phyloP scores from a whole-genome alignment of 805 yeast species.

The Teunomyces tritomae region DNA sequence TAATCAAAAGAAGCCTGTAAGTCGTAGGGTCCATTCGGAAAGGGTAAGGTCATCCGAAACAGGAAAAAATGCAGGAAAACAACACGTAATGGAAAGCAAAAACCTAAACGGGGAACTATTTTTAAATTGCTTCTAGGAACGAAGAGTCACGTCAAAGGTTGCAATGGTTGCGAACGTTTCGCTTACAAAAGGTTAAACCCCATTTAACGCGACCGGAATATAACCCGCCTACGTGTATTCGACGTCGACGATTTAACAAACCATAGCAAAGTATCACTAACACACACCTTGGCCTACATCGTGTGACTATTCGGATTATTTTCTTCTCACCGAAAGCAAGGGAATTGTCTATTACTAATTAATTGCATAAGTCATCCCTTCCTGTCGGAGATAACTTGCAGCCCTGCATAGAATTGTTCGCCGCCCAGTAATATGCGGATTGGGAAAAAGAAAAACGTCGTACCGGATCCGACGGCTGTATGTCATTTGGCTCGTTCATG shows the following conservation, averaged over 20 bases:
- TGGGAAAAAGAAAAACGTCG: slow-evolving; percentile 3
- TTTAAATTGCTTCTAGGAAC: background rate
- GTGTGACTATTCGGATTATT: too few relatives aligned
- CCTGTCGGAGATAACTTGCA: background rate
- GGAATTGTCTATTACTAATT: background rate
- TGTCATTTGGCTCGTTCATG: background rate
- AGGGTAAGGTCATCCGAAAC: background rate
- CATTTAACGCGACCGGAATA: background rate
- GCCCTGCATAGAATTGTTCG: background rate
- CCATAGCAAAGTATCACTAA: too few relatives aligned
- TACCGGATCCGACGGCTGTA: slow-evolving; percentile 4
- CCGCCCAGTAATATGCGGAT: background rate
- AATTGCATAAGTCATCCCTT: background rate
- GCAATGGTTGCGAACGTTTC: slow-evolving; percentile 2
- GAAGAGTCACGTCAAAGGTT: background rate
- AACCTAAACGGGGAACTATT: background rate
- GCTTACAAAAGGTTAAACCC: background rate
- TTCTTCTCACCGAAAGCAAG: too few relatives aligned
- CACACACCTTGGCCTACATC: too few relatives aligned
- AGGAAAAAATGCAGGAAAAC: background rate
- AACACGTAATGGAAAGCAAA: background rate
- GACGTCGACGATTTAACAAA: background rate
- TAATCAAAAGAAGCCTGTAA: too few relatives aligned
- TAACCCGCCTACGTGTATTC: background rate
- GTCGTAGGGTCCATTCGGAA: too few relatives aligned